phyloP scores from a whole-genome alignment of 2,329 filamentous ascomycete species.

The Celoporthe dispersa region DNA sequence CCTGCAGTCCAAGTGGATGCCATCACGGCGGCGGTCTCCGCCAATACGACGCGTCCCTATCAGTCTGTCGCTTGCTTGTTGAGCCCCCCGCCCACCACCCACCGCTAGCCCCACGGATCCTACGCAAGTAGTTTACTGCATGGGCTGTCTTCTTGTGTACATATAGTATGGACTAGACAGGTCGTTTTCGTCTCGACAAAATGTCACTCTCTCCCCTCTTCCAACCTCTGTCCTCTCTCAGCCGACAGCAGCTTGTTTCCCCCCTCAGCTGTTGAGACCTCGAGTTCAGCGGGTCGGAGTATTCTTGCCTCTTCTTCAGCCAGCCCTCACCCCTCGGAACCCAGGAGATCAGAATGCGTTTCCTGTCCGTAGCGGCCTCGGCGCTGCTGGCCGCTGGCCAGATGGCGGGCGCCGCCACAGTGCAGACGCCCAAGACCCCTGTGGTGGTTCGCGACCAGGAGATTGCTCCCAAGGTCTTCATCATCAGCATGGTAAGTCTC shows the following conservation, averaged over 20 bases:
- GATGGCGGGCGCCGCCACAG: slow-evolving; percentile 18
- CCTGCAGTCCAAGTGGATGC: slow-evolving; percentile 15
- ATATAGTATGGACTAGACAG: background rate
- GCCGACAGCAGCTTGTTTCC: background rate
- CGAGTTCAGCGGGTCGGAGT: slow-evolving; percentile 1
- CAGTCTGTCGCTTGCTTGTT: background rate
- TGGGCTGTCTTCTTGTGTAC: background rate
- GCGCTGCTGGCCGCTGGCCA: slow-evolving; percentile 26
- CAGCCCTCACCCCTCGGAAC: background rate
- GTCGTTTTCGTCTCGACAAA: background rate
- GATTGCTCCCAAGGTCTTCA: slow-evolving; percentile 63
- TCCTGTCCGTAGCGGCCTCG: slow-evolving; percentile 19
- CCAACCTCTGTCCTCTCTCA: background rate
- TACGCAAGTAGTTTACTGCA: background rate
- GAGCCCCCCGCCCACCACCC: background rate
- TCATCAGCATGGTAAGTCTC: slow-evolving; percentile 65
- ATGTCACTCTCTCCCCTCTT: background rate
- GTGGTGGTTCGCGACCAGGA: slow-evolving; percentile 28
- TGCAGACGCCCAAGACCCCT: slow-evolving; percentile 15
- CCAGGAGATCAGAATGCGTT: slow-evolving; percentile 18
- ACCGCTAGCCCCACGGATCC: slow-evolving; percentile 1
- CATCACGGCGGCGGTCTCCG: background rate
- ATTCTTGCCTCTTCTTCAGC: background rate
- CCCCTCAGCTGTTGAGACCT: background rate
- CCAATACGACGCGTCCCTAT: slow-evolving; percentile 3